Percentiles rank a stretch among this genome's conserved stretches.
These are phyloP conservation scores for Candida caryicola DNA, from an alignment of 805 yeast genomes.

Conservation along the genomic window DNA sequence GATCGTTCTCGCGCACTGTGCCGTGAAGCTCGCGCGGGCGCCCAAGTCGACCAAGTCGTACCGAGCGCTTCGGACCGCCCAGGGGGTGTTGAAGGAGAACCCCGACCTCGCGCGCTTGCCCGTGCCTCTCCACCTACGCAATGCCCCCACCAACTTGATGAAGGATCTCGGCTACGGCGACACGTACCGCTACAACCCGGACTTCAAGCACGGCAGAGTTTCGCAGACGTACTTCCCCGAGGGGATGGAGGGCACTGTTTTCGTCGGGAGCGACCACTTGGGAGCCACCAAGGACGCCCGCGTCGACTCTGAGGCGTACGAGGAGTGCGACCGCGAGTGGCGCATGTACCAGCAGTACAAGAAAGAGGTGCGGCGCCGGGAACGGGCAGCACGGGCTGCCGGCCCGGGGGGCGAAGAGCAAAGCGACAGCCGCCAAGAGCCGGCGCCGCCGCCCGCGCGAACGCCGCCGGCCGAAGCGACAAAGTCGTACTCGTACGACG, in stretches of 20 bases:
- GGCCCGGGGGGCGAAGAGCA: not conserved
- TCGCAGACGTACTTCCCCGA: constrained; percentile 75
- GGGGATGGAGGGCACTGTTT: constrained; percentile 42
- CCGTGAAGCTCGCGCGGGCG: constrained; percentile 83
- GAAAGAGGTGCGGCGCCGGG: not conserved
- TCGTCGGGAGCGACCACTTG: constrained; percentile 56
- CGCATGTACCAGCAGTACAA: constrained; percentile 15
- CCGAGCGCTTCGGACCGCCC: constrained; percentile 72
- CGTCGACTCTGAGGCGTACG: constrained; percentile 13
- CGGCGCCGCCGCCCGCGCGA: not conserved
- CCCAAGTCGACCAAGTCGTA: constrained; percentile 85
- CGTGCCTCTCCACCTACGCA: constrained; percentile 80
- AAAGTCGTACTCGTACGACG: constrained; percentile 6
- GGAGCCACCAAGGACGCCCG: constrained; percentile 36
- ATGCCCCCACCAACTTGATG: constrained; percentile 94
- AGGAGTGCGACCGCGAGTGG: constrained; percentile 9
- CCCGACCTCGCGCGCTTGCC: constrained; percentile 60
- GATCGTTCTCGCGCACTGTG: constrained; percentile 84
- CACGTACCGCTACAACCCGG: constrained; percentile 87
- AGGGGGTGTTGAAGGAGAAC: constrained; percentile 51
- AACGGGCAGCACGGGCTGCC: not conserved
- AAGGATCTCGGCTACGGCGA: constrained; percentile 80
- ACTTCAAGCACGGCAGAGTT: constrained; percentile 67
- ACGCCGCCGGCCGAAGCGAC: not conserved
- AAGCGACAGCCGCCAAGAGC: not conserved